Conservation (phyloP, 2,329 filamentous ascomycete genomes). For the Trichoderma guizhouense region DNA sequence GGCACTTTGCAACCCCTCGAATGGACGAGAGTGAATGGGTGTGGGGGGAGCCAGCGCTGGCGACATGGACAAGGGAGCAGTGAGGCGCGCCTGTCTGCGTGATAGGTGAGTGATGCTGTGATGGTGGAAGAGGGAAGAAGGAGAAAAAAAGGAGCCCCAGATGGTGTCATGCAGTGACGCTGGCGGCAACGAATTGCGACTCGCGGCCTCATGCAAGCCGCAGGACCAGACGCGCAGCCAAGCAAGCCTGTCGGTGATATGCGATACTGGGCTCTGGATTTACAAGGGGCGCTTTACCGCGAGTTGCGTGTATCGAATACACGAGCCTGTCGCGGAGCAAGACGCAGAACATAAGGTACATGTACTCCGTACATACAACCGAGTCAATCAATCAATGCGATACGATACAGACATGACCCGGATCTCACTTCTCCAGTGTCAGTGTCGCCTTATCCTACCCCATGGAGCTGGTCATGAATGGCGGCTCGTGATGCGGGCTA, state of each 20-base stretch:
- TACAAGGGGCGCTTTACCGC: background rate
- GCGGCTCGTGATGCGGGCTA: conserved; percentile 15
- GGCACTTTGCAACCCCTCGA: background rate
- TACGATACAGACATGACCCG: background rate
- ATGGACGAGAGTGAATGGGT: background rate
- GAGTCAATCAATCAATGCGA: background rate
- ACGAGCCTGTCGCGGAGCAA: background rate
- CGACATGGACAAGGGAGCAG: background rate
- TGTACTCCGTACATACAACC: no score
- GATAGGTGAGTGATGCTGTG: conserved; percentile 8
- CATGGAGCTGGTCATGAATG: conserved; percentile 5
- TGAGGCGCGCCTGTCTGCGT: conserved; percentile 11
- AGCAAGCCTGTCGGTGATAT: conserved; percentile 16
- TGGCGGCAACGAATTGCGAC: conserved; percentile 14
- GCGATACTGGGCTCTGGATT: background rate
- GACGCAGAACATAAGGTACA: background rate
- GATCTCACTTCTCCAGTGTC: background rate
- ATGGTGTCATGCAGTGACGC: conserved; percentile 30
- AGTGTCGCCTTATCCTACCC: background rate
- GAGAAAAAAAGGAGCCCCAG: conserved; percentile 17
- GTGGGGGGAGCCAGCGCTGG: background rate
- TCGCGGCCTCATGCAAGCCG: conserved; percentile 14
- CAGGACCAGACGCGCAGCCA: conserved; percentile 18
- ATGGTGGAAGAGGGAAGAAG: background rate
- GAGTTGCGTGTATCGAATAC: background rate